These are phyloP conservation scores for Alternaria gaisen DNA, from an alignment of 2,329 filamentous ascomycete species.

Conservation along the genomic window DNA sequence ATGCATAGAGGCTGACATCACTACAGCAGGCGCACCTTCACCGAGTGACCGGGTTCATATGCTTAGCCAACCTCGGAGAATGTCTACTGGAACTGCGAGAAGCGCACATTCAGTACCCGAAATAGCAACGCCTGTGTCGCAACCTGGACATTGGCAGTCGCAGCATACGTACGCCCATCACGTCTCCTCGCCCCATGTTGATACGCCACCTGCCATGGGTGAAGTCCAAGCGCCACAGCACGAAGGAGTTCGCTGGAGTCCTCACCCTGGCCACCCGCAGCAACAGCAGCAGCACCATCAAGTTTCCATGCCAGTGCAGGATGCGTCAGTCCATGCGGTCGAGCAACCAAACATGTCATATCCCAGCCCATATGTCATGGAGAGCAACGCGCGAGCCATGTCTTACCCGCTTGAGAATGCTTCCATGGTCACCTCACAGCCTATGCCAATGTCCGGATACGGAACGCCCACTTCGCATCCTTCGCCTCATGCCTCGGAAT, in stretches of 20 bases:
- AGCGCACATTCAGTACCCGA: slow-evolving; percentile 50
- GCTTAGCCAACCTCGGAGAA: slow-evolving; percentile 49
- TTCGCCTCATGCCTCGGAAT: slow-evolving; percentile 48
- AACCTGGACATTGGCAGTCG: slow-evolving; percentile 49
- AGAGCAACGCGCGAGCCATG: slow-evolving; percentile 50
- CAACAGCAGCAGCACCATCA: slow-evolving; percentile 48
- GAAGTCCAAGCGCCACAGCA: slow-evolving; percentile 41
- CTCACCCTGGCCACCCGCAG: slow-evolving; percentile 45
- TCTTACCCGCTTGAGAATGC: slow-evolving; percentile 52
- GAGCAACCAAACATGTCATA: slow-evolving; percentile 44
- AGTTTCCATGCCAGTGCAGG: slow-evolving; percentile 46
- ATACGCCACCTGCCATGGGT: slow-evolving; percentile 39
- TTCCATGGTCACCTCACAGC: slow-evolving; percentile 47
- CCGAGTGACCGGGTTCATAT: slow-evolving; percentile 52
- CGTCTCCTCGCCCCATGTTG: slow-evolving; percentile 48
- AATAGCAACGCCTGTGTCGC: slow-evolving; percentile 48
- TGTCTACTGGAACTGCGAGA: slow-evolving; percentile 50
- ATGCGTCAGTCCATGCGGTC: slow-evolving; percentile 42
- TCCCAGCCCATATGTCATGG: slow-evolving; percentile 49
- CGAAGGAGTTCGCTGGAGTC: slow-evolving; percentile 46
- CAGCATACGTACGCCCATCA: slow-evolving; percentile 46
- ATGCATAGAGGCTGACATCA: slow-evolving; percentile 31
- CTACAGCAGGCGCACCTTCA: slow-evolving; percentile 45
- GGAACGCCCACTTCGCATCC: slow-evolving; percentile 49
- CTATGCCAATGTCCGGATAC: slow-evolving; percentile 51